phyloP scores from a whole-genome alignment of 768 basidiomycete species.

The Russula dissimulans region DNA sequence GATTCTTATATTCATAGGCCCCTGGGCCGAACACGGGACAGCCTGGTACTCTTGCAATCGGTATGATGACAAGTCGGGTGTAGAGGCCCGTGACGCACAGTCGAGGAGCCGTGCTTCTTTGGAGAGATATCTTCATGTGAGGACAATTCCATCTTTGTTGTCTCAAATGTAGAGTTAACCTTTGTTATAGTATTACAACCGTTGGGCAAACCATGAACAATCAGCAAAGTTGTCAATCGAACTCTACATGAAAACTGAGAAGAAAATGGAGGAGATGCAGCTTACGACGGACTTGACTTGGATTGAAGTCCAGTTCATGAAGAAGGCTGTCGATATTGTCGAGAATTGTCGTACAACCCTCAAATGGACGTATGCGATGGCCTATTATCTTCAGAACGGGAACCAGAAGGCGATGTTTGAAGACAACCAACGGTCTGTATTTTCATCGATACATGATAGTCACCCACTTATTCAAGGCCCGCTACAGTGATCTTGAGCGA shows the following conservation, averaged over 20 bases:
- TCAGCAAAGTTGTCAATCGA: conserved; percentile 95
- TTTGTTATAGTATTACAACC: conserved; percentile 82
- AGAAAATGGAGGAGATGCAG: conserved; percentile 99
- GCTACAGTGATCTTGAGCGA: conserved; percentile 72
- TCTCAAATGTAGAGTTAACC: background rate
- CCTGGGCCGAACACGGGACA: conserved; percentile 96
- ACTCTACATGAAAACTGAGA: conserved; percentile 90
- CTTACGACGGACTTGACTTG: conserved; percentile 84
- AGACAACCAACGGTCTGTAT: conserved; percentile 81
- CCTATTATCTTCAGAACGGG: conserved; percentile 84
- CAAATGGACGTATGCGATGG: conserved; percentile 99
- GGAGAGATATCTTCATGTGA: conserved; percentile 91
- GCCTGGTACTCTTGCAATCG: conserved; percentile 98
- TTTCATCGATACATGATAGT: background rate
- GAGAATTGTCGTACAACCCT: conserved; percentile 88
- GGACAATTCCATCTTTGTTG: conserved; percentile 22
- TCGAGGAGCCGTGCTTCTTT: conserved; percentile 82
- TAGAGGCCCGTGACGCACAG: conserved; percentile 87
- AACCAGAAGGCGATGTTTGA: conserved; percentile 95
- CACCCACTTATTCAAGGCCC: conserved; percentile 5
- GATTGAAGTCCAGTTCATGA: conserved; percentile 99
- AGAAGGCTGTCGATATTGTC: conserved; percentile 92
- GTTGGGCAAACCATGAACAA: conserved; percentile 99
- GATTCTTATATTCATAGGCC: conserved; percentile 43
- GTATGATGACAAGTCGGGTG: conserved; percentile 85